Percentiles rank a stretch among this genome's conserved stretches.
Conservation (phyloP, 2,329 filamentous ascomycete species). For the Trichoderma endophyticum region DNA sequence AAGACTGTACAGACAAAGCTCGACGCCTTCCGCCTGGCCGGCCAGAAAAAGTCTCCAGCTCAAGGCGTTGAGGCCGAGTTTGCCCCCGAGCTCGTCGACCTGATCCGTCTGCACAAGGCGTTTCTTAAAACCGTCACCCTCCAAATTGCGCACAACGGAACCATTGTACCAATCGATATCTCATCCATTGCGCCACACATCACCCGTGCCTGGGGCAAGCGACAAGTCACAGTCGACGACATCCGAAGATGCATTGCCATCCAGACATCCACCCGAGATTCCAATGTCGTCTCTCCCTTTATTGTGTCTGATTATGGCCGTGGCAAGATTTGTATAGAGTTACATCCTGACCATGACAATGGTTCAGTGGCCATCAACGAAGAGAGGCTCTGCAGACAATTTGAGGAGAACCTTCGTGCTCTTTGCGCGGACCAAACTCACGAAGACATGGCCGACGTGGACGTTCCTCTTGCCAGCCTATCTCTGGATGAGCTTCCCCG, state of each 20-base stretch:
- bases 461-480: constrained; percentile 48
- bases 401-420: constrained; percentile 49
- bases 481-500: constrained; percentile 51
- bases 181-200: constrained; percentile 59
- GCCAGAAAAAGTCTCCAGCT: constrained; percentile 32
- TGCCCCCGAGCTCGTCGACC: constrained; percentile 53
- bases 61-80: constrained; percentile 31
- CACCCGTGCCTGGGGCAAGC: constrained; percentile 69
- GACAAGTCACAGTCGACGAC: constrained; percentile 62
- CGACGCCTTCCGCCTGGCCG: constrained; percentile 36
- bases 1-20: constrained; percentile 36
- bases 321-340: constrained; percentile 57
- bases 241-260: constrained; percentile 65
- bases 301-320: constrained; percentile 51
- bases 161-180: constrained; percentile 60
- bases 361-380: constrained; percentile 44
- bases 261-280: constrained; percentile 40
- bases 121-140: constrained; percentile 67
- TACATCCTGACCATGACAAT: constrained; percentile 36
- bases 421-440: constrained; percentile 41
- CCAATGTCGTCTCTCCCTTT: constrained; percentile 36
- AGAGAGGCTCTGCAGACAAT: constrained; percentile 51
- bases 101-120: constrained; percentile 61
- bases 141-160: constrained; percentile 67
- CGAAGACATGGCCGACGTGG: constrained; percentile 32